phyloP scores from a whole-genome alignment of 441 rosid genomes.

The Adansonia grandidieri region DNA sequence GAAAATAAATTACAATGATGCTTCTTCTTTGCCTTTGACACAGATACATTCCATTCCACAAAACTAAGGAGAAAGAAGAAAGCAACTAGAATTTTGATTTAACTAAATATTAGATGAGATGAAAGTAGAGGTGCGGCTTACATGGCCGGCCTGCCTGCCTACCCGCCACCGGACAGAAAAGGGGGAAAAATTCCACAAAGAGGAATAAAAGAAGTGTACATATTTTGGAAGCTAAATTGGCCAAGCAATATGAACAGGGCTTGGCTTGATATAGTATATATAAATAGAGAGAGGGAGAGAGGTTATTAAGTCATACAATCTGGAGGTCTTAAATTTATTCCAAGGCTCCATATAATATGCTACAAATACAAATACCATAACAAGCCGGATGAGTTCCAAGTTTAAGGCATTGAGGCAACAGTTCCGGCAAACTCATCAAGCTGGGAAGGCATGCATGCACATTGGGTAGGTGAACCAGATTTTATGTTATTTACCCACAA shows the following conservation, averaged over 20 bases:
- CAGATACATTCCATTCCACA: background rate
- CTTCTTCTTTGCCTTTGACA: background rate
- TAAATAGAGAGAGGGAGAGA: no score
- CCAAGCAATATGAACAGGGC: no score
- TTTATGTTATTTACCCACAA: background rate
- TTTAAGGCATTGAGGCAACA: background rate
- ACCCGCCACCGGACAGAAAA: background rate
- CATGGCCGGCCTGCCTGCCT: background rate
- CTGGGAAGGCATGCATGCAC: background rate
- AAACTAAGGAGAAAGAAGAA: background rate
- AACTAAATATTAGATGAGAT: background rate
- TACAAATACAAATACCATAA: background rate
- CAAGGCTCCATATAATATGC: background rate
- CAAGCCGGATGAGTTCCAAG: background rate
- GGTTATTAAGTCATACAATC: background rate
- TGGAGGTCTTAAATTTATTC: background rate
- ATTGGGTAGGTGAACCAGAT: background rate
- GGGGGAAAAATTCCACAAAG: background rate
- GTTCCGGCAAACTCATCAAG: conserved; percentile 7
- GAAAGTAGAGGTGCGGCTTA: background rate
- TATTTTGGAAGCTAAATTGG: background rate
- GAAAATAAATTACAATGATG: conserved; percentile 8
- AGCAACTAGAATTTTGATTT: background rate
- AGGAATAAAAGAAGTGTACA: background rate
- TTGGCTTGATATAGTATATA: no score